These are phyloP conservation scores for Colletotrichum scovillei DNA, from an alignment of 2,329 filamentous ascomycete genomes.

Conservation along the genomic window DNA sequence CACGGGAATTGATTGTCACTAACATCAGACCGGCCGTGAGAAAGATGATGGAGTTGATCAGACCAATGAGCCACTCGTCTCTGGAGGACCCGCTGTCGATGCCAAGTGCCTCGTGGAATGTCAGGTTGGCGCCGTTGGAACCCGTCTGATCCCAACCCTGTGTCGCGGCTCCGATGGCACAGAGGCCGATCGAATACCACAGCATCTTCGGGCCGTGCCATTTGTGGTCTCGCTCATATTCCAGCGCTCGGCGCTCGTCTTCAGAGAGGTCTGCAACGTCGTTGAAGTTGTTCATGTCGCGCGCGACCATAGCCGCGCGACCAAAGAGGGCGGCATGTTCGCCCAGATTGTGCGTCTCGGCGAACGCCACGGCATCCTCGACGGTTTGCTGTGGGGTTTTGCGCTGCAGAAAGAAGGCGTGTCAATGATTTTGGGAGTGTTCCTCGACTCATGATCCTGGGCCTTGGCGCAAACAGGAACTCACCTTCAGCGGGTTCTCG, in stretches of 20 bases:
- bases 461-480: too few relatives aligned
- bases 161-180: slow-evolving; percentile 49
- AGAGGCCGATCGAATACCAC: too few relatives aligned
- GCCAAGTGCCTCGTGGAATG: slow-evolving; percentile 62
- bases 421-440: too few relatives aligned
- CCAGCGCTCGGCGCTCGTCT: too few relatives aligned
- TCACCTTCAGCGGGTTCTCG: too few relatives aligned
- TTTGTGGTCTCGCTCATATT: too few relatives aligned
- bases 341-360: slow-evolving; percentile 57
- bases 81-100: slow-evolving; percentile 48
- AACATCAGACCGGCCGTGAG: slow-evolving; percentile 34
- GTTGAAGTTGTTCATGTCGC: slow-evolving; percentile 42
- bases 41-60: slow-evolving; percentile 60
- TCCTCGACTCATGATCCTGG: too few relatives aligned
- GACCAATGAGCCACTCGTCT: slow-evolving; percentile 66
- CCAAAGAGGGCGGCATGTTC: slow-evolving; percentile 58
- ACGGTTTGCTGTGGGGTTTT: slow-evolving; percentile 38
- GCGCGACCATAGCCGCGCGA: slow-evolving; percentile 51
- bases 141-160: slow-evolving; percentile 76
- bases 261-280: slow-evolving; percentile 45
- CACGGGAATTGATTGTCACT: too few relatives aligned
- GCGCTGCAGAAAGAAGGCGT: slow-evolving; percentile 28
- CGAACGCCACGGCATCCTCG: slow-evolving; percentile 61
- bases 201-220: too few relatives aligned
- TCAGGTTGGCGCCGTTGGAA: slow-evolving; percentile 71